Percentiles rank a stretch among this genome's conserved stretches.
Evolutionary conservation across 805 yeast species (phyloP).

Genomic region (Suhomyces tanzawaensis): DNA sequence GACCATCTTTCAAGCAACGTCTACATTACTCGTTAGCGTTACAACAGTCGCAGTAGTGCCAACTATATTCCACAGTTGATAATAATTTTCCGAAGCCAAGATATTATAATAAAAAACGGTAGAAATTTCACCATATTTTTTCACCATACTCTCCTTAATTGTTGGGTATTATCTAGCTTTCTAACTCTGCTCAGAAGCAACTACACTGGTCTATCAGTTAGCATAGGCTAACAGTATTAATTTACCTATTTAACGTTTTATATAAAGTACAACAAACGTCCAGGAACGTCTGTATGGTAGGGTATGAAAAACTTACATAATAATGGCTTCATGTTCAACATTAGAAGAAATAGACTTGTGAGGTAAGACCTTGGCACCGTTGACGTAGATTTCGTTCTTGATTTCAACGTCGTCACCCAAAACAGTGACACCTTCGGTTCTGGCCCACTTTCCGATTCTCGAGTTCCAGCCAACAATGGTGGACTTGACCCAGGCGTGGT

Average conservation of each 20-base stretch:
- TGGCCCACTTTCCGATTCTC: conserved; percentile 97
- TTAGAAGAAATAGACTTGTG: conserved; percentile 95
- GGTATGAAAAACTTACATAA: conserved; percentile 61
- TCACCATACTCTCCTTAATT: too few species aligned
- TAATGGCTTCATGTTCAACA: conserved; percentile 96
- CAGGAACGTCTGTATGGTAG: background rate
- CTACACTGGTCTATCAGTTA: too few species aligned
- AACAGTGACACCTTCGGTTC: conserved; percentile 96
- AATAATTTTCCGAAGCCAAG: too few species aligned
- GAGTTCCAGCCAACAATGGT: conserved; percentile 99
- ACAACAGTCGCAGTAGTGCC: too few species aligned
- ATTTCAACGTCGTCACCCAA: conserved; percentile 98
- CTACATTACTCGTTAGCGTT: too few species aligned
- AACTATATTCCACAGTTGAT: too few species aligned
- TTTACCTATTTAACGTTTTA: conserved; percentile 1
- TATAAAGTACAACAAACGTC: conserved; percentile 4
- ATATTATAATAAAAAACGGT: too few species aligned
- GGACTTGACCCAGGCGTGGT: conserved; percentile 96
- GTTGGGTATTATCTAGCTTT: too few species aligned
- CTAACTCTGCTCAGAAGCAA: too few species aligned
- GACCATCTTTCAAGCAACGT: too few species aligned
- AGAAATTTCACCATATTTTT: too few species aligned
- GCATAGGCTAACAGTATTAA: too few species aligned
- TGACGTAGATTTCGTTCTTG: conserved; percentile 96
- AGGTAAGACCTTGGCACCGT: conserved; percentile 99